phyloP scores from a whole-genome alignment of 1,284 basidiomycete genomes.

The Melampsora americana region DNA sequence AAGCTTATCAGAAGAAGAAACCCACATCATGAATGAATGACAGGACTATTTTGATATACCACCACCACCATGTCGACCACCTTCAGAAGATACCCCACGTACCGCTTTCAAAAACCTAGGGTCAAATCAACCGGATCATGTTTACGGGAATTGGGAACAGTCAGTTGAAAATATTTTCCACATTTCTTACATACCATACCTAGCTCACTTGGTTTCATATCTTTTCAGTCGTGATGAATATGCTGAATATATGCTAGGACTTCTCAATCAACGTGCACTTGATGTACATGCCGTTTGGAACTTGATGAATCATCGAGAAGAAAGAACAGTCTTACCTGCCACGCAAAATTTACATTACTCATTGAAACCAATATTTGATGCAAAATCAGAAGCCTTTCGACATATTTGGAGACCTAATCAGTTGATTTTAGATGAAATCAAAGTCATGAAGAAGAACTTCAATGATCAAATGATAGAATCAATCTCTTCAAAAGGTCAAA shows the following conservation, averaged over 20 bases:
- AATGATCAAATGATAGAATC: neutral
- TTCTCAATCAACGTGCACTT: neutral
- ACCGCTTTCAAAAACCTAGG: neutral
- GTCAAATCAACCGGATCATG: neutral
- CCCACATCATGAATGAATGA: neutral
- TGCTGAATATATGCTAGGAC: neutral
- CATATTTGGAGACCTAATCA: slow-evolving; percentile 8
- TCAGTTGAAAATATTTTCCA: neutral
- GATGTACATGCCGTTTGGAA: slow-evolving; percentile 1
- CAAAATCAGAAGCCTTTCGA: neutral
- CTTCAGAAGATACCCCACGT: neutral
- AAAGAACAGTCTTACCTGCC: neutral
- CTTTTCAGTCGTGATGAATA: neutral
- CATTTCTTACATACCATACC: neutral
- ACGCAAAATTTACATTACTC: neutral
- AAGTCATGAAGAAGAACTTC: neutral
- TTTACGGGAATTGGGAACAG: neutral
- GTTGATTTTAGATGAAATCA: neutral
- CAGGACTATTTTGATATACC: slow-evolving; percentile 4
- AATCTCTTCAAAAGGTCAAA: neutral
- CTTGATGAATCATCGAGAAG: neutral
- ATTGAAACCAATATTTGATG: neutral
- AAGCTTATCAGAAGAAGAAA: neutral
- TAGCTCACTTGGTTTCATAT: neutral
- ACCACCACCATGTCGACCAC: slow-evolving; percentile 1